Evolutionary conservation across 805 yeast genomes (phyloP), one percentile per base, ranked within the genome.

Genomic region (Wickerhamiella azymoides): DNA sequence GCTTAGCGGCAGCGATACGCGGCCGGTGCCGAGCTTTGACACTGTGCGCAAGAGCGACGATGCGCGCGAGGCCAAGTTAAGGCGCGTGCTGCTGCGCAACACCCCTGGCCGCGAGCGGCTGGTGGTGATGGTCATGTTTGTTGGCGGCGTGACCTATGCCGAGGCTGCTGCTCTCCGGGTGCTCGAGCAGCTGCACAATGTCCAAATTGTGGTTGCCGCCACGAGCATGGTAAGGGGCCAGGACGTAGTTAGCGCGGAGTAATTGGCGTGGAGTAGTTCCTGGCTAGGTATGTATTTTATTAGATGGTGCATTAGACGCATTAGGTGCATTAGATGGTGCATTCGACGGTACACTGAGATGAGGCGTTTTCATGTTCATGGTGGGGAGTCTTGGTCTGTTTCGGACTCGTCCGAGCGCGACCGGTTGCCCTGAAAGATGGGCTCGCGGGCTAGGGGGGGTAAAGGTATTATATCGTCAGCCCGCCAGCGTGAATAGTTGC

Each of bases 121-220:
- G 9, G 59, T 57, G 46, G 63, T 58, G 45, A 62, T 49, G 56
- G 84, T 49, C 53, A 84, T 43, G 73, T 77, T 80, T 50, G 56
- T 88, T 36, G 97, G 97, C 11, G 97, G 98, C 0, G 65, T 88
- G 7, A 84, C 96, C 0, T 70, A 83, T 57, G 77, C 92, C 8
- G 98, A 89, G 61, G 67, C 88, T 14, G 75, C 89, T 2, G 77
- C 86, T 2, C 62, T 89, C 40, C 67, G 79, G 54, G 71, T 68
- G 45, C 67, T 84, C 47, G 63, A 65, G 40, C 67, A 66, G 19
- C 50, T 66, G 30, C 59, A 63, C 8, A 52, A 55, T 24, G 21
- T 17, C 14, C 60, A 67, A 30, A 58, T 76, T 36, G 53, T 74
- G 6, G 62, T 76, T 2, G 57, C 73, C 2, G 63, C 76, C 2